Evolutionary conservation across 371 early-diverging fungal genomes (phyloP), one percentile per base, ranked within the genome.

Genomic region (Rhizopus microsporus): DNA sequence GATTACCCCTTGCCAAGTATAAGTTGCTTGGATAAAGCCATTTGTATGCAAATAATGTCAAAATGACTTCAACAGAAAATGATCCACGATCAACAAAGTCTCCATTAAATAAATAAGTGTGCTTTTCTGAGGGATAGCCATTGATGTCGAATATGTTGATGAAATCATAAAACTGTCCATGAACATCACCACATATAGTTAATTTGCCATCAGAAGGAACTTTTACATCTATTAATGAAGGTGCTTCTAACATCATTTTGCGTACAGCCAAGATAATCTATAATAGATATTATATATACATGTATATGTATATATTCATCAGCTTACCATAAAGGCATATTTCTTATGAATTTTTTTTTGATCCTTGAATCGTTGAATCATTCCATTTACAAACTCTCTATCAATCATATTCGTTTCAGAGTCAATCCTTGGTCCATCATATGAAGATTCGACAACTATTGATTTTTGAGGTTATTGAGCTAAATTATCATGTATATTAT

Each of bases 81-180:
- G 91, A 91, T 34, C 99, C 99, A 55, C 99, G 91, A 70, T 99
- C 98, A 29, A 97, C 98, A 82, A 97, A 99, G 61, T 98, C 98
- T 54, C 99, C 99, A 76, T 97, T 98, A 77, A 97, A 96, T 59
- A 96, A 75, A 62, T 93, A 95, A 56, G 88, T 82, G 65, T 95
- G 91, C 3, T 82, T 87, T 29, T 82, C 78, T 0, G 90, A 88
- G 0, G 98, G 98, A 54, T 85, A 80, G 4, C 97, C 97, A 72
- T 95, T 95, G 59, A 83, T 78, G 45, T 93, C 82, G 67, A 98
- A 96, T 38, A 98, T 96, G 68, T 98, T 89, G 51, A 95, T 77
- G 62, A 98, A 85, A 59, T 99, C 99, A 69, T 98, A 99, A 75
- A 87, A 99, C 85, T 99, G 99, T 69, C 86, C 99, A 68, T 99